These are phyloP conservation scores for Penicillium ochrochloron DNA, from an alignment of 495 filamentous ascomycete species.

Conservation along the genomic window DNA sequence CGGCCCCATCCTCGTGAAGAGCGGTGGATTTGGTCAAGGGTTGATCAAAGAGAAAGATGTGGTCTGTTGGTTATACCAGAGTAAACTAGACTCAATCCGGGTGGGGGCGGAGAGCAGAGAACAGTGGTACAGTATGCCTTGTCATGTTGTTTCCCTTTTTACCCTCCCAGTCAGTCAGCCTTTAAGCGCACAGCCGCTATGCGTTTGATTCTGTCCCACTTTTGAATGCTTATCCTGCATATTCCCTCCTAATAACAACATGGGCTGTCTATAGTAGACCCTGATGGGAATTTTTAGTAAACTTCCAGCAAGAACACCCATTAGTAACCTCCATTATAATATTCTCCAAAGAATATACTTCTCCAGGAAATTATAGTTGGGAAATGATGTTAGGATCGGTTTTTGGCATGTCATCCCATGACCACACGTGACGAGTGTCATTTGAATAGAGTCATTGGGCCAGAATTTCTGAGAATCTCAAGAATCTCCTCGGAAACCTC, in stretches of 20 bases:
- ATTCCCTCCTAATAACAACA: neutral
- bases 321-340: neutral
- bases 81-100: neutral
- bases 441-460: neutral
- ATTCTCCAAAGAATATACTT: neutral
- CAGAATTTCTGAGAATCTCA: neutral
- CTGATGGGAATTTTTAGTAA: neutral
- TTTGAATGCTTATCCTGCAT: neutral
- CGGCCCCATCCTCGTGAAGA: neutral
- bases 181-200: neutral
- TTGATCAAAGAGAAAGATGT: conserved; percentile 1
- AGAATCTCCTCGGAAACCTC: neutral
- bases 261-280: neutral
- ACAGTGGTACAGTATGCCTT: neutral
- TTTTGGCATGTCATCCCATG: neutral
- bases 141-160: neutral
- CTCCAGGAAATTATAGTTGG: neutral
- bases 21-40: neutral
- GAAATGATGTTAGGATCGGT: neutral
- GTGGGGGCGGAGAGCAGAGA: neutral
- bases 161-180: neutral
- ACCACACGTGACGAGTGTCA: neutral
- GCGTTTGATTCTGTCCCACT: conserved; percentile 3
- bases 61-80: conserved; percentile 5
- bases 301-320: neutral